Evolutionary conservation across 2,329 filamentous ascomycete species (phyloP), one percentile per base, ranked within the genome.

Genomic region (Diplodia corticola): DNA sequence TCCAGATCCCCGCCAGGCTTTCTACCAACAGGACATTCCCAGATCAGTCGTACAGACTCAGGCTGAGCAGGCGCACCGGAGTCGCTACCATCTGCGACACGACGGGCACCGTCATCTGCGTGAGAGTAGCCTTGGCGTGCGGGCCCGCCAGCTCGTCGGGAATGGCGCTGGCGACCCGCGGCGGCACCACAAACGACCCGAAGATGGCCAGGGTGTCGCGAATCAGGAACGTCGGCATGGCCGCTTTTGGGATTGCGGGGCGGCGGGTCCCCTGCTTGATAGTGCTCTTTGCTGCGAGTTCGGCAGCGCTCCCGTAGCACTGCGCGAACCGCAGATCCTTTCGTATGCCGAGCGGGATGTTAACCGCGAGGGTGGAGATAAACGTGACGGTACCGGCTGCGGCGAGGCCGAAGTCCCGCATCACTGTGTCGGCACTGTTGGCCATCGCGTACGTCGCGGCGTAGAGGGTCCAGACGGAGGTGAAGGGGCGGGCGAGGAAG

Each of bases 131-230:
- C 37, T 69, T 71, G 30, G 70, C 65, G 30, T 69, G 67, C 1
- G 72, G 67, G 37, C 68, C 69, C 0, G 69, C 57, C 3, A 69
- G 61, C 4, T 67, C 67, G 40, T 72, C 68, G 12, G 71, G 71
- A 17, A 73, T 54, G 13, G 68, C 46, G 7, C 67, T 50, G 2
- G 71, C 69, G 37, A 75, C 49, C 54, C 73, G 70, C 4, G 71
- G 70, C 5, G 73, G 70, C n/a, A 76, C 49, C 9, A 70, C 74
- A 48, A 75, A 70, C 5, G 73, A 74, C 51, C 72, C 74, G 26
- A 74, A 71, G 49, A 75, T 72, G n/a, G 73, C 74, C 50, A 74
- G 68, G 4, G 72, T 70, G 57, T 75, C 74, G 54, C 73, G 73
- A 22, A 72, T 61, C 40, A 74, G 71, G 63, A 74, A 76, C 13